Evolutionary conservation across 371 early-diverging fungal species (phyloP).

Genomic region (Ordospora colligata): DNA sequence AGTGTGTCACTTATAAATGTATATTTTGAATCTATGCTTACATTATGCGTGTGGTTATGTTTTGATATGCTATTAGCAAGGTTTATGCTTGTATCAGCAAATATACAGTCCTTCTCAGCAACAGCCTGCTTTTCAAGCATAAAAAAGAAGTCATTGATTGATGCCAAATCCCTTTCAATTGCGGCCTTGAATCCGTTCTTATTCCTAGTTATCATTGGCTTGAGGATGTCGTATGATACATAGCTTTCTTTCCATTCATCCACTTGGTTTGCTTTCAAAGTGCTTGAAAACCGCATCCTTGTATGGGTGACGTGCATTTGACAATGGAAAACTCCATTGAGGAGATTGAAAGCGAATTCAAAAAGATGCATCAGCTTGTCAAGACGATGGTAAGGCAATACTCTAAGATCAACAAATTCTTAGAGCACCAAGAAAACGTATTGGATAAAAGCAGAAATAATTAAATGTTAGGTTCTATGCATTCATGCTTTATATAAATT

Average conservation of each 20-base stretch:
- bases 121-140: constrained; percentile 47
- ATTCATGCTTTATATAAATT: too few relatives aligned
- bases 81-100: constrained; percentile 1
- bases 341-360: constrained; percentile 11
- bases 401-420: constrained; percentile 16
- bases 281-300: constrained; percentile 56
- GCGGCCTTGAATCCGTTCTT: constrained; percentile 23
- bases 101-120: constrained; percentile 44
- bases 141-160: constrained; percentile 53
- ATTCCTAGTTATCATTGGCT: constrained; percentile 2
- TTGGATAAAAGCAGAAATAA: neutral
- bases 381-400: constrained; percentile 25
- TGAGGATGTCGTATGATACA: constrained; percentile 47
- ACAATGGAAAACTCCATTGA: constrained; percentile 4
- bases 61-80: neutral
- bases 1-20: neutral
- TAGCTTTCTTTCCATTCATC: constrained; percentile 59
- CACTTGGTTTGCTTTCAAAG: constrained; percentile 54
- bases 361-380: constrained; percentile 20
- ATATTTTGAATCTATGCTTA: neutral
- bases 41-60: neutral
- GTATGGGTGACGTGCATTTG: constrained; percentile 29
- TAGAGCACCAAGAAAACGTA: neutral
- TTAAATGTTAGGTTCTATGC: too few relatives aligned
- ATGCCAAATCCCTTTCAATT: constrained; percentile 38